Base-by-base conservation (phyloP, 2,329 filamentous ascomycete genomes). In the Blastomyces emzantsi region DNA sequence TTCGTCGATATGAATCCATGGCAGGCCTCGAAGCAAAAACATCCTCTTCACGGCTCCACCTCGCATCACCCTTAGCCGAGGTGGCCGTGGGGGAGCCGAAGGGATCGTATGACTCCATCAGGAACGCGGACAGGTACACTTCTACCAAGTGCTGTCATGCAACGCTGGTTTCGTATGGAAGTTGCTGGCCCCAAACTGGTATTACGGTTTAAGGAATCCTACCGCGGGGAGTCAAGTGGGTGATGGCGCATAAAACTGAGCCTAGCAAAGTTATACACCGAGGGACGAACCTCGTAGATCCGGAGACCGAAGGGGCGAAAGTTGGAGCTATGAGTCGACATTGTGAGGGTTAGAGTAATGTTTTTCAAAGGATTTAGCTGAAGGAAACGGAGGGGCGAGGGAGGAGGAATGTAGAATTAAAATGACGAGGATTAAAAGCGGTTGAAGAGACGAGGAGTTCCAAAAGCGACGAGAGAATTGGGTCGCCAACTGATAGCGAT, bases 21-120 rank as follows among this genome's bases (percentile, higher is more conserved):
- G 69, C 67, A 9, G 69, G 65, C 62, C 75, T 67, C n/a, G 72
- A 65, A 68, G 70, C 63, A 68, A 76, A 71, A 60, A 71, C 67
- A 45, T 80, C 78, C 52, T 73, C 75, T 51, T 79, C 77, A 22
- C 77, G 75, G 62, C 64, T 70, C 69, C 77, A 77, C 65, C 76
- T 75, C 1, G 68, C 60, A 9, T 73, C 69, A 30, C 71, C 65
- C 61, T 73, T 72, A 15, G 55, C 55, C 30, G 70, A 67, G 19
- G 54, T 41, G 41, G 67, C 65, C 7, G 71, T 66, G 17, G 78
- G 78, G 41, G 78, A 80, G 15, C 72, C 75, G 65, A 77, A 78
- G n/a, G 69, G 70, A 61, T 80, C 78, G 65, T 79, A 80, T 19
- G 79, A 74, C 73, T 80, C 79, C 79, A 81, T 81, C 43, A 63